Percentiles rank a stretch among this genome's conserved stretches.
Evolutionary conservation across 768 basidiomycete species (phyloP).

Genomic region (Boletus reticulatus): DNA sequence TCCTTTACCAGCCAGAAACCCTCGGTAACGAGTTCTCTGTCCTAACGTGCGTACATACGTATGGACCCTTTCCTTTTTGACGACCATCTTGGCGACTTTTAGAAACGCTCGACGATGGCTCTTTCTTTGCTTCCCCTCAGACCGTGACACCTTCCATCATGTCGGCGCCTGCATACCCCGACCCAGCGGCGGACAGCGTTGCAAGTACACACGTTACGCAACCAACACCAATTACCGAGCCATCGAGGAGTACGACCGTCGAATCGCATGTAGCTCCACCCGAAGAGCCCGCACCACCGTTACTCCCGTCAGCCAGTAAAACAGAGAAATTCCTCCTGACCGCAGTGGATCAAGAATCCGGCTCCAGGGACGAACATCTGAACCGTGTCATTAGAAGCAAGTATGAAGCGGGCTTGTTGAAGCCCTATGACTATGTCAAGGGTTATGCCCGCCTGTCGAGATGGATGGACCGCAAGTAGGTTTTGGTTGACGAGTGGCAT

Average conservation of each 20-base stretch:
- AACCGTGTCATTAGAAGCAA: slow-evolving; percentile 92
- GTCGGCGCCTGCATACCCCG: slow-evolving; percentile 36
- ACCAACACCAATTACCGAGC: slow-evolving; percentile 16
- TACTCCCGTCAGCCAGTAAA: slow-evolving; percentile 72
- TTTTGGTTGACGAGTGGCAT: neutral
- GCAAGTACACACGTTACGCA: slow-evolving; percentile 14
- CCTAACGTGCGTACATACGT: slow-evolving; percentile 54
- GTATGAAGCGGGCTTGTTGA: slow-evolving; percentile 92
- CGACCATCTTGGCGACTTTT: slow-evolving; percentile 61
- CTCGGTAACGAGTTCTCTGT: slow-evolving; percentile 83
- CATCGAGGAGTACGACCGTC: slow-evolving; percentile 19
- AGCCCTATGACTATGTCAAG: slow-evolving; percentile 96
- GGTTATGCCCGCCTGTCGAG: slow-evolving; percentile 87
- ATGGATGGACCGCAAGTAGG: slow-evolving; percentile 95
- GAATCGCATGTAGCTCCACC: slow-evolving; percentile 27
- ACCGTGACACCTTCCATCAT: slow-evolving; percentile 50
- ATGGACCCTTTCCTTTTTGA: neutral
- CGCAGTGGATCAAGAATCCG: slow-evolving; percentile 91
- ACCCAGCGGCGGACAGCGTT: slow-evolving; percentile 6
- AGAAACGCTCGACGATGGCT: slow-evolving; percentile 81
- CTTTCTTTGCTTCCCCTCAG: slow-evolving; percentile 66
- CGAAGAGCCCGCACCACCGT: slow-evolving; percentile 43
- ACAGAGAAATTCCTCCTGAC: slow-evolving; percentile 90
- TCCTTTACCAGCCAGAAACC: slow-evolving; percentile 57
- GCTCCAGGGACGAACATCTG: slow-evolving; percentile 85